Base-by-base conservation (phyloP, 163 green algal species). In the Scenedesmus sp. region DNA sequence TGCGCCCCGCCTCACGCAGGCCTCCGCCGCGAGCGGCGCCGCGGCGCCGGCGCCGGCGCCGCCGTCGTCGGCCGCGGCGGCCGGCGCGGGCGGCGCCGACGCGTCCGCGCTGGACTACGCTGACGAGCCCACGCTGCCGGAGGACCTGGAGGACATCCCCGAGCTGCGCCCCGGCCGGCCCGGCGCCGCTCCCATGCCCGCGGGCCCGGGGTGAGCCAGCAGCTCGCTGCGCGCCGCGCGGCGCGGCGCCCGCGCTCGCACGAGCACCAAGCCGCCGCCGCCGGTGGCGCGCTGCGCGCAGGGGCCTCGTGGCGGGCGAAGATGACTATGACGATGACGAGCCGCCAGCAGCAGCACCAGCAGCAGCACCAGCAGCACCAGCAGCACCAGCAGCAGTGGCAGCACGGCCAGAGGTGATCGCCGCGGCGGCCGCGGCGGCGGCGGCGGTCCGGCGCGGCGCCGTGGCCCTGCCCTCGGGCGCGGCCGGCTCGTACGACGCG, bases 241-340 rank as follows among this genome's bases (percentile, higher is more conserved):
- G 71, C 14, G 39, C 47, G 53, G 42, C 28, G 39, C 15, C 2
- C 9, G 50, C 44, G 3, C 2, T 4, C 20, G 44, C 22, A 24
- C 39, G 39, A 51, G 29, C 63, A 50, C 9, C 63, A 29, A n/a
- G n/a, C n/a, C n/a, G n/a, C n/a, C n/a, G n/a, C n/a, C n/a, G n/a
- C n/a, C n/a, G n/a, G n/a, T n/a, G n/a, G n/a, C n/a, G n/a, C n/a
- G n/a, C n/a, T n/a, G 63, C 63, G 15, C 2, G 5, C 63, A 3
- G 39, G 29, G 24, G 15, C 31, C 54, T 63, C 28, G 26, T 70
- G 29, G 64, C 63, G 42, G 63, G 50, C 7, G 75, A 76, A 5
- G 74, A 81, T 65, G 74, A 81, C 28, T 81, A 81, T 42, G 67
- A 77, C 18, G 65, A 63, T 14, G 71, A 78, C 28, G 53, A 70